Evolutionary conservation across 1,284 basidiomycete species (phyloP).

Genomic region (Ceratobasidium sp.): DNA sequence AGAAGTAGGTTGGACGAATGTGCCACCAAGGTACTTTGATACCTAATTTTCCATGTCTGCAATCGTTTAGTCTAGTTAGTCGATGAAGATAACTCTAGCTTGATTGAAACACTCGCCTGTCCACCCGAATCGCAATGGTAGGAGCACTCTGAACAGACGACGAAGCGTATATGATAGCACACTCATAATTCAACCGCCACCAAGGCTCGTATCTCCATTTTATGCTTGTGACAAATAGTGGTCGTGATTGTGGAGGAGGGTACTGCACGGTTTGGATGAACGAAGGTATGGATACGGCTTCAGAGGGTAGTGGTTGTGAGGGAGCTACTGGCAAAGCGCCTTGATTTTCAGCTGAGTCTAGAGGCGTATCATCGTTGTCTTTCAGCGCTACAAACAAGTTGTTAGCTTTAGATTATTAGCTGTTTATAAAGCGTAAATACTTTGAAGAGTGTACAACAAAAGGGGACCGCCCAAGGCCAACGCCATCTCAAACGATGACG

Average conservation of each 20-base stretch:
- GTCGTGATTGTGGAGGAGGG: background rate
- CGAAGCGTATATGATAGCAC: slow-evolving; percentile 14
- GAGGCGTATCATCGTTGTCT: background rate
- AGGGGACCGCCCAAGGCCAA: slow-evolving; percentile 17
- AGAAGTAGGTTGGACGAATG: slow-evolving; percentile 1
- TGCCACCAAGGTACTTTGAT: slow-evolving; percentile 35
- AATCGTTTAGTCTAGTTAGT: background rate
- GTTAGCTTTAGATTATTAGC: slow-evolving; percentile 1
- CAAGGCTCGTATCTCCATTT: slow-evolving; percentile 14
- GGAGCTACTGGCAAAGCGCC: background rate
- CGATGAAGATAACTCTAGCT: background rate
- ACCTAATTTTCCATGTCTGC: slow-evolving; percentile 26
- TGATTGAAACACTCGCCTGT: background rate
- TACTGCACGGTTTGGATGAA: slow-evolving; percentile 5
- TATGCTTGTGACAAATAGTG: slow-evolving; percentile 17
- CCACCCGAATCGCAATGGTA: slow-evolving; percentile 16
- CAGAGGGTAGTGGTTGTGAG: background rate
- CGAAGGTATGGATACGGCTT: slow-evolving; percentile 6
- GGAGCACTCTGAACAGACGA: slow-evolving; percentile 7
- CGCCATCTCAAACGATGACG: slow-evolving; percentile 13
- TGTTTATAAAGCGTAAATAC: slow-evolving; percentile 5
- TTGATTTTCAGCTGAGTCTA: background rate
- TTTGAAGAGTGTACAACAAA: slow-evolving; percentile 27
- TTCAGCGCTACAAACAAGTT: background rate
- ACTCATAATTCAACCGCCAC: background rate